phyloP scores from a whole-genome alignment of 1,284 basidiomycete species.

The Leccinum huronense region DNA sequence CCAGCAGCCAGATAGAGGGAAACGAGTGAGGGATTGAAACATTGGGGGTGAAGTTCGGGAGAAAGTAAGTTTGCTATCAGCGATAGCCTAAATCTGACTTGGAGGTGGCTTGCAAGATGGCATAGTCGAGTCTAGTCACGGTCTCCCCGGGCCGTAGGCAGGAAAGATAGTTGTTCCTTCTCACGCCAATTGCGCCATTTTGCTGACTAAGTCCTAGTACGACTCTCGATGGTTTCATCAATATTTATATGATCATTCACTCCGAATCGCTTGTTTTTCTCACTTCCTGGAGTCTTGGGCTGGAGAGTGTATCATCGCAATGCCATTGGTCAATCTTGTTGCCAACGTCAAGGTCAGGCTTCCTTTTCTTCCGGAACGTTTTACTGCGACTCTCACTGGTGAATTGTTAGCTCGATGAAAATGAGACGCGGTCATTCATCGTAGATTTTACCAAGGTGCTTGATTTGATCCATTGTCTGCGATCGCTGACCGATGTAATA shows the following conservation, averaged over 20 bases:
- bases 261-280: background rate
- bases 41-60: background rate
- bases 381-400: background rate
- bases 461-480: background rate
- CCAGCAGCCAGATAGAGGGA: background rate
- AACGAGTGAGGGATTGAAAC: background rate
- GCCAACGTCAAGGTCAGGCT: slow-evolving; percentile 56
- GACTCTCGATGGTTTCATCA: too few relatives aligned
- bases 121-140: too few relatives aligned
- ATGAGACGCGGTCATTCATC: slow-evolving; percentile 10
- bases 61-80: background rate
- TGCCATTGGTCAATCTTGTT: slow-evolving; percentile 43
- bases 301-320: background rate
- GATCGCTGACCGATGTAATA: background rate
- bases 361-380: background rate
- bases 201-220: too few relatives aligned
- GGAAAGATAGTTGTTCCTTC: too few relatives aligned
- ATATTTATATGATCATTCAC: too few relatives aligned
- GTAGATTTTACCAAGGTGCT: slow-evolving; percentile 10
- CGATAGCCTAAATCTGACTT: background rate
- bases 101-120: too few relatives aligned
- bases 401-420: slow-evolving; percentile 9
- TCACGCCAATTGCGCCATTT: too few relatives aligned
- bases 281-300: background rate
- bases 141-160: too few relatives aligned